These are phyloP conservation scores for Alloascoidea hylecoeti DNA, from an alignment of 805 yeast species.

Conservation along the genomic window DNA sequence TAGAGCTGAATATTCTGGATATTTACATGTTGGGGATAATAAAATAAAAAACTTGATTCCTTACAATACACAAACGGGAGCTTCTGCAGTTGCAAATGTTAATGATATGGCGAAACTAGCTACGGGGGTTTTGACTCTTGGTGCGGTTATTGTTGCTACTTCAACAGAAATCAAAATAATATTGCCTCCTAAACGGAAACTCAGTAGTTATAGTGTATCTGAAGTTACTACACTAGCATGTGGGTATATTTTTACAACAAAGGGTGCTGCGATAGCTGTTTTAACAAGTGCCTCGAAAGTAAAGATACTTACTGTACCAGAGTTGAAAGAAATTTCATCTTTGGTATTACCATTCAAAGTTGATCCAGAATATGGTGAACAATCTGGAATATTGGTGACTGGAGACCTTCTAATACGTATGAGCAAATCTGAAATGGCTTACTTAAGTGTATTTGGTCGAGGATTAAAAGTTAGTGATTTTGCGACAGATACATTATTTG, in stretches of 20 bases:
- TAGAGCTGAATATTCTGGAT: conserved; percentile 34
- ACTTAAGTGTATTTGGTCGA: conserved; percentile 34
- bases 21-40: conserved; percentile 32
- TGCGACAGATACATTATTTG: conserved; percentile 46
- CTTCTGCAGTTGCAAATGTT: conserved; percentile 49
- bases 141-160: conserved; percentile 44
- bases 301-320: conserved; percentile 35
- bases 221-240: conserved; percentile 24
- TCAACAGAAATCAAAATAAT: conserved; percentile 47
- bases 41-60: conserved; percentile 44
- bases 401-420: conserved; percentile 35
- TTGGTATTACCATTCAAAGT: conserved; percentile 28
- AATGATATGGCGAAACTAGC: conserved; percentile 42
- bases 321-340: conserved; percentile 42
- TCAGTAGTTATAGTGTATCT: conserved; percentile 48
- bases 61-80: conserved; percentile 43
- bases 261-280: conserved; percentile 14
- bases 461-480: conserved; percentile 17
- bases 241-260: conserved; percentile 36
- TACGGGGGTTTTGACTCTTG: conserved; percentile 46
- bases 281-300: conserved; percentile 11
- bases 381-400: conserved; percentile 26
- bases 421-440: conserved; percentile 35
- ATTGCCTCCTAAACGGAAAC: conserved; percentile 43
- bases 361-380: conserved; percentile 24